Base-by-base conservation (phyloP, 331 rosid genomes). In the Phaseolus coccineus region DNA sequence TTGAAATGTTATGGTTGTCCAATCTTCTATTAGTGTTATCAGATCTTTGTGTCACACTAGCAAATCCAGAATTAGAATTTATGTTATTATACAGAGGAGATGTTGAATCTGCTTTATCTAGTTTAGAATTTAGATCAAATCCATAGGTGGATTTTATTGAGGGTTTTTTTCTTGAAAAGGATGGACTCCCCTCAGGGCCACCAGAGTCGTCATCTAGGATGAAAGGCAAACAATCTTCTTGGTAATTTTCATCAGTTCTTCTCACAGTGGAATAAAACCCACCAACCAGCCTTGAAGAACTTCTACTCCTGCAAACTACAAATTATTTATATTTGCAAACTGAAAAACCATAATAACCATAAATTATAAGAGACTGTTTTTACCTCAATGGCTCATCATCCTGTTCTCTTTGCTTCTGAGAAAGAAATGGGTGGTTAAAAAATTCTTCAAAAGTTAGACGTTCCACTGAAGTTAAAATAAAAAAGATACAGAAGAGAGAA, bases 391-490 rank as follows among this genome's bases (percentile, higher is more conserved):
- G 78, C 64, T 83, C 94, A 74, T 84, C 87, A 74, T 84, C 87
- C 14, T 69, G 87, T 76, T 88, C 87, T 9, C 82, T 85, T 78
- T 82, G 90, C 86, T 79, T 85, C 48, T 69, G 89, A 68, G 85
- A 84, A 70, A 96, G 89, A 70, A 88, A 93, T 55, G 91, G 90
- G 69, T 96, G 99, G 73, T 89, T 91, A 83, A 96, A 93, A 84
- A 91, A 96, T 82, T 96, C 98, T 85, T 93, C 98, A 69, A 91
- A 93, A 48, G 99, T 91, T 74, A 96, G 83, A 62, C 99, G 87
- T 79, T 96, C 99, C 88, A 93, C 99, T 96, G 91, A 44, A 76
- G 74, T 85, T 62, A 58, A 76, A 68, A 39, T 50, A 76, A 68
- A 42, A 87, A 69, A 74, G 61, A 80, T 14, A 68, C 74, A 11